phyloP scores from a whole-genome alignment of 768 basidiomycete species.

The Podaxis rugospora region DNA sequence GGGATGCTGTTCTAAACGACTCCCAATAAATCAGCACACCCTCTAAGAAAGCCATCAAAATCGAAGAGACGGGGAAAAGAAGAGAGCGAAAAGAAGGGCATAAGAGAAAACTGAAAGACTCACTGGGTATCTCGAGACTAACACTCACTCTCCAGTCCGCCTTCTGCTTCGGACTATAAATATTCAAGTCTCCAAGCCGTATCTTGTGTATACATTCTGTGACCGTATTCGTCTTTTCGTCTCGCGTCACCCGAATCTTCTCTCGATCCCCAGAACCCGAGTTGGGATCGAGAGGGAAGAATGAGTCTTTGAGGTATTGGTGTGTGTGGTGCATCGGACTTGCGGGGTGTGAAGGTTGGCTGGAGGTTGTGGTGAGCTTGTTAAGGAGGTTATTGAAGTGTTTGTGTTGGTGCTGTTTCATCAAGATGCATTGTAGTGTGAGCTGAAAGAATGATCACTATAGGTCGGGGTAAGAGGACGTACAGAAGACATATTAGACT shows the following conservation, averaged over 20 bases:
- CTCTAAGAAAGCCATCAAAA: background rate
- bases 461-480: conserved; percentile 23
- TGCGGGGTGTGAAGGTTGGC: conserved; percentile 45
- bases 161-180: conserved; percentile 73
- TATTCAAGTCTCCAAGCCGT: conserved; percentile 82
- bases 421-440: background rate
- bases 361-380: conserved; percentile 57
- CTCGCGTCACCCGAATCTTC: conserved; percentile 81
- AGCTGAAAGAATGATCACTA: background rate
- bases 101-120: conserved; percentile 20
- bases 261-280: conserved; percentile 29
- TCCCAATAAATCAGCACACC: background rate
- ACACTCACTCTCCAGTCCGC: conserved; percentile 96
- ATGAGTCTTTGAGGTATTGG: conserved; percentile 73
- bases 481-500: conserved; percentile 90
- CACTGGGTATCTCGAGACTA: conserved; percentile 86
- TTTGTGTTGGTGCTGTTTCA: conserved; percentile 72
- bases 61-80: background rate
- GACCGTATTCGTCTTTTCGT: conserved; percentile 66
- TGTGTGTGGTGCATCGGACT: conserved; percentile 73
- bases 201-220: conserved; percentile 73
- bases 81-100: background rate
- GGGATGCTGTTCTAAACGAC: conserved; percentile 57
- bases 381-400: conserved; percentile 89
- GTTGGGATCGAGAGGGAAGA: conserved; percentile 45